A percentile compares a stretch with the other conserved stretches of the same genome.
Evolutionary conservation across 1,139 yeast genomes (phyloP).

Genomic region (Debaryomyces subglobosus): DNA sequence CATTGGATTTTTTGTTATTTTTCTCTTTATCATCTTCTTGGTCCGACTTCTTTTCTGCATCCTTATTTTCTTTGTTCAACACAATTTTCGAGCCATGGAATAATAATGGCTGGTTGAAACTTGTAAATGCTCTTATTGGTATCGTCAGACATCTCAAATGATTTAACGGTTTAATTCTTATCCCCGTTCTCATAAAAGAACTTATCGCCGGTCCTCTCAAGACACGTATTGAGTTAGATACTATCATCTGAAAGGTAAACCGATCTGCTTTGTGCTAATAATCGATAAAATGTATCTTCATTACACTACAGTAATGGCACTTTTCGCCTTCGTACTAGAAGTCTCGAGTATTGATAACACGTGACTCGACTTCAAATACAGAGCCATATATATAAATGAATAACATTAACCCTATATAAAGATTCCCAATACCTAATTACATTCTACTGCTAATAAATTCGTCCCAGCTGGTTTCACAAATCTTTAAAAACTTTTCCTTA

Average conservation of each 20-base stretch:
- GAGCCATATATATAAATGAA: neutral
- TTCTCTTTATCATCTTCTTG: conserved; percentile 5
- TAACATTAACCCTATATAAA: neutral
- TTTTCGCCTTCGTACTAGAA: conserved; percentile 5
- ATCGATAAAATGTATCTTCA: neutral
- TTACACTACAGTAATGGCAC: neutral
- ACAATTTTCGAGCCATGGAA: conserved; percentile 3
- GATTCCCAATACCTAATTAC: conserved; percentile 4
- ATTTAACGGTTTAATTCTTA: conserved; percentile 1
- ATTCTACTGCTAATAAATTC: conserved; percentile 32
- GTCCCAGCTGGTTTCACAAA: conserved; percentile 61
- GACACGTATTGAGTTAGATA: conserved; percentile 5
- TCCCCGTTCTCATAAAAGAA: conserved; percentile 3
- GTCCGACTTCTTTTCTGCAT: conserved; percentile 5
- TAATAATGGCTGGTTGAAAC: conserved; percentile 10
- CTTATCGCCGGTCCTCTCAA: conserved; percentile 5
- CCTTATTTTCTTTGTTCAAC: conserved; percentile 6
- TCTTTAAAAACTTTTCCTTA: conserved; percentile 51
- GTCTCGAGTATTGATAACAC: neutral
- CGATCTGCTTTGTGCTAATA: neutral
- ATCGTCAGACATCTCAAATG: conserved; percentile 5
- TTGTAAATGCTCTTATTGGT: conserved; percentile 3
- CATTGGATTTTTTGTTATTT: conserved; percentile 16
- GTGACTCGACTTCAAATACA: neutral
- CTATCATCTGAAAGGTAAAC: conserved; percentile 5